Evolutionary conservation across 2,329 filamentous ascomycete genomes (phyloP), one percentile per base, ranked within the genome.

Genomic region (Stemphylium lycopersici): DNA sequence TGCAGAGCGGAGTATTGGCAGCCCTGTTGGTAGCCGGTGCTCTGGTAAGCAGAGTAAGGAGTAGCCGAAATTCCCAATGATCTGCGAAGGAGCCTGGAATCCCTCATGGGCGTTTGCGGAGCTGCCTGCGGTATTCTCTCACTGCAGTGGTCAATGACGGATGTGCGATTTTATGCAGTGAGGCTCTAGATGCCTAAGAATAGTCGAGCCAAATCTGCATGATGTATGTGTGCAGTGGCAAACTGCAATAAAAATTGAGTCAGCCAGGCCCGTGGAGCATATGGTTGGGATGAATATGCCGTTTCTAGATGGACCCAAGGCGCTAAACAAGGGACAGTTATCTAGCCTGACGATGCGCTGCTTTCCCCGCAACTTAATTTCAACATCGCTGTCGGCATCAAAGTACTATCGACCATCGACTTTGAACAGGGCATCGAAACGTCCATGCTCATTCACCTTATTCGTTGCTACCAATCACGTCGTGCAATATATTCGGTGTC

Each of bases 1-100:
- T 78, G 0, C 82, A 85, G 49, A 82, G 84, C 0, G 60, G 79
- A 0, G 75, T 86, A 1, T 71, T 87, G n/a, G 66, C 82, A 2
- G 77, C 65, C 0, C 75, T 87, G 1, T 83, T 85, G 79, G 48
- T 73, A 1, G 34, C 83, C 2, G 85, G 84, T 0, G 54, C 81
- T 12, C 58, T 72, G 0, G 78, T 82, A 6, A 66, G 67, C 37
- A 58, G 52, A 10, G 4, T 71, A 18, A 56, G 69, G 29, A 50
- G 47, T 15, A 56, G 52, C 37, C 57, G 39, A 66, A 39, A 12
- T 31, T 39, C 37, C 20, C 34, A 34, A 46, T 29, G 15, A 38
- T 52, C 24, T 20, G 33, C 29, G 16, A 15, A 38, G 26, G 33
- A 20, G 22, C 33, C 11, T 40, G 18, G 11, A n/a, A 36, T 29